phyloP scores from a whole-genome alignment of 2,329 filamentous ascomycete genomes.

The Hypoxylon rubiginosum region DNA sequence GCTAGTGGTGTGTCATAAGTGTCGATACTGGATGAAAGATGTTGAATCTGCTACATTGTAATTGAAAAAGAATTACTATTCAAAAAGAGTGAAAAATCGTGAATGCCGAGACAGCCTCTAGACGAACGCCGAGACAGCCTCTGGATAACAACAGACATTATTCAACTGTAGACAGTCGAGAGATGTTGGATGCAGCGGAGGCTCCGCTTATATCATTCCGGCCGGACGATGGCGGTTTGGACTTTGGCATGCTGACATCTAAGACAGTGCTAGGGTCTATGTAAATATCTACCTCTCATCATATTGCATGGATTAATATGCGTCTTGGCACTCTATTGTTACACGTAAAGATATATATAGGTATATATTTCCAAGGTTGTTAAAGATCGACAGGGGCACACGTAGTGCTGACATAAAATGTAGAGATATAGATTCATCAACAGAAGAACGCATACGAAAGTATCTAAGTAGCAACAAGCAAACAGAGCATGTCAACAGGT shows the following conservation, averaged over 20 bases:
- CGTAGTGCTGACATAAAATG: neutral
- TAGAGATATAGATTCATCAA: neutral
- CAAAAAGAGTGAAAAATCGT: neutral
- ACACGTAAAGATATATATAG: neutral
- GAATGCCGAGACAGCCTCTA: neutral
- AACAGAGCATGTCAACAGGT: neutral
- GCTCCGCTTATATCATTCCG: neutral
- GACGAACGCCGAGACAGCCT: neutral
- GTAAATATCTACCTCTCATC: neutral
- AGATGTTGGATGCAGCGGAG: neutral
- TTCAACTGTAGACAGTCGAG: neutral
- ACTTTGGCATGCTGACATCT: neutral
- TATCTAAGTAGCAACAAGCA: neutral
- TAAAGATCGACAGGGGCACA: neutral
- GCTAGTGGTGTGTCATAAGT: neutral
- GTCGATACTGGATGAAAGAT: neutral
- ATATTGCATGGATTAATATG: conserved; percentile 1
- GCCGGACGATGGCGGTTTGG: neutral
- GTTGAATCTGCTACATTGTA: neutral
- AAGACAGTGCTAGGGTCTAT: neutral
- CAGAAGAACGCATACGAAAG: neutral
- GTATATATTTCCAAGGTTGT: neutral
- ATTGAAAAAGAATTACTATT: neutral
- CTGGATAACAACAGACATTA: neutral
- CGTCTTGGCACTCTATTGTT: neutral